Evolutionary conservation across 768 basidiomycete species (phyloP).

Genomic region (Mycena alexandri): DNA sequence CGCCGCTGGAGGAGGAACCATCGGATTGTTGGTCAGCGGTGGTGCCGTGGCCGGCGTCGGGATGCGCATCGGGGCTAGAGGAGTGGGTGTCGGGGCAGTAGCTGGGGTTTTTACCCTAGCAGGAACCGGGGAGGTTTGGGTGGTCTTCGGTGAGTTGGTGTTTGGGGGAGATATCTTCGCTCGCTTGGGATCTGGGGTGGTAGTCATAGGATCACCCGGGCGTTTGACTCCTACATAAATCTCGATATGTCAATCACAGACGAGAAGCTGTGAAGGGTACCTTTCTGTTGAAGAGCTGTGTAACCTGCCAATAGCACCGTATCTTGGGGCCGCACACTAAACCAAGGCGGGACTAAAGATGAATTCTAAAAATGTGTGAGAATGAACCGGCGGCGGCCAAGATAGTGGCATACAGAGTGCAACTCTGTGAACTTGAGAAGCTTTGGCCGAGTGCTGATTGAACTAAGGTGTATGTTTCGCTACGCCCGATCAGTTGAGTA

Average conservation of each 20-base stretch:
- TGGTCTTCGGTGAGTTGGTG: constrained; percentile 39
- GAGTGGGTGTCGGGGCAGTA: constrained; percentile 41
- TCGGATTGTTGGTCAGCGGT: background rate
- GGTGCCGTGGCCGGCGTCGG: constrained; percentile 25
- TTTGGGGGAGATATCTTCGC: constrained; percentile 47
- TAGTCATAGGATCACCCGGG: constrained; percentile 50
- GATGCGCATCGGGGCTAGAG: constrained; percentile 28
- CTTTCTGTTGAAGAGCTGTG: constrained; percentile 50
- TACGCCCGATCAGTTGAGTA: constrained; percentile 41
- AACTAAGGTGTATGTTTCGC: constrained; percentile 71
- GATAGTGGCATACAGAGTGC: constrained; percentile 56
- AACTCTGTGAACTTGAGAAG: constrained; percentile 65
- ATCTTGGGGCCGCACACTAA: constrained; percentile 61
- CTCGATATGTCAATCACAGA: constrained; percentile 9
- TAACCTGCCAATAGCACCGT: constrained; percentile 63
- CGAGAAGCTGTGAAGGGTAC: constrained; percentile 10
- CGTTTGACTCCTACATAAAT: constrained; percentile 55
- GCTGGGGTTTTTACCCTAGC: constrained; percentile 39
- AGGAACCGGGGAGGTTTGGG: constrained; percentile 37
- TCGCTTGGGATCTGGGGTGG: constrained; percentile 63
- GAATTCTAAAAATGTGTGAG: constrained; percentile 48
- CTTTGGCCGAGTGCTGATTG: constrained; percentile 59
- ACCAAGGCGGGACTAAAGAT: constrained; percentile 66
- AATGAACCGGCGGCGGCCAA: constrained; percentile 1
- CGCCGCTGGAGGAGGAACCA: constrained; percentile 7